Evolutionary conservation across 2,329 filamentous ascomycete species (phyloP).

Genomic region (Paecilomyces formosus): DNA sequence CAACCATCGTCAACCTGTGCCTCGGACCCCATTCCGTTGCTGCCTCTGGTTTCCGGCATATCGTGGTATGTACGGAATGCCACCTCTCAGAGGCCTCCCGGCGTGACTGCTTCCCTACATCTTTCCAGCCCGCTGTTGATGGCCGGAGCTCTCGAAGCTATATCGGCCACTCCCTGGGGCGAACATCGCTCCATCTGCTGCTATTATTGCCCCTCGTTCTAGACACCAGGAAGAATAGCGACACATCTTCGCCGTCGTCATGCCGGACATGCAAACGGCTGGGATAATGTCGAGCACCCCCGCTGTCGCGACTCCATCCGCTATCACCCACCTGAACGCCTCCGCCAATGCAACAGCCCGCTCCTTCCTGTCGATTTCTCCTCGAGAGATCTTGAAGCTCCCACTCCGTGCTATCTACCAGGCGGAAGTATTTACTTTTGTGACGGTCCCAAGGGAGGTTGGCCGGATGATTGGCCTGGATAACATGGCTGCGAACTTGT

Average conservation of each 20-base stretch:
- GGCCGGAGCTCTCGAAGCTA: background rate
- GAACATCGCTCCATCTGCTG: background rate
- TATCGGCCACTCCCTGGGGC: background rate
- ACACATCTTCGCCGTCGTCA: slow-evolving; percentile 6
- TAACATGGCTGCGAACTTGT: slow-evolving; percentile 16
- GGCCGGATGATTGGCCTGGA: slow-evolving; percentile 21
- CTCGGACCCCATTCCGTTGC: background rate
- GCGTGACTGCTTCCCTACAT: background rate
- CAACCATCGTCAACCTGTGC: background rate
- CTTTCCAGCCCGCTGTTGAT: background rate
- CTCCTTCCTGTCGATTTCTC: slow-evolving; percentile 16
- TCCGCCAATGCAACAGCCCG: slow-evolving; percentile 11
- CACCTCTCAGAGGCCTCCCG: background rate
- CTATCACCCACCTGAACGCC: slow-evolving; percentile 15
- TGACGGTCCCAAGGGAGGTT: slow-evolving; percentile 25
- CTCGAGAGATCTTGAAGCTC: slow-evolving; percentile 25
- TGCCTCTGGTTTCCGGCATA: background rate
- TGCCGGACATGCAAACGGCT: slow-evolving; percentile 16
- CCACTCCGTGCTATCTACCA: slow-evolving; percentile 30
- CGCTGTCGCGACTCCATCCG: slow-evolving; percentile 7
- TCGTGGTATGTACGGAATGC: background rate
- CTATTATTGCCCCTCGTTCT: background rate
- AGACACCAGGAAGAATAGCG: background rate
- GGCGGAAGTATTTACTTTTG: slow-evolving; percentile 28
- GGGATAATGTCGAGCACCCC: slow-evolving; percentile 13